A percentile compares a stretch with the other conserved stretches of the same genome.
phyloP scores from a whole-genome alignment of 352 stramenopile genomes.

The Hyaloperonospora arabidopsidis region DNA sequence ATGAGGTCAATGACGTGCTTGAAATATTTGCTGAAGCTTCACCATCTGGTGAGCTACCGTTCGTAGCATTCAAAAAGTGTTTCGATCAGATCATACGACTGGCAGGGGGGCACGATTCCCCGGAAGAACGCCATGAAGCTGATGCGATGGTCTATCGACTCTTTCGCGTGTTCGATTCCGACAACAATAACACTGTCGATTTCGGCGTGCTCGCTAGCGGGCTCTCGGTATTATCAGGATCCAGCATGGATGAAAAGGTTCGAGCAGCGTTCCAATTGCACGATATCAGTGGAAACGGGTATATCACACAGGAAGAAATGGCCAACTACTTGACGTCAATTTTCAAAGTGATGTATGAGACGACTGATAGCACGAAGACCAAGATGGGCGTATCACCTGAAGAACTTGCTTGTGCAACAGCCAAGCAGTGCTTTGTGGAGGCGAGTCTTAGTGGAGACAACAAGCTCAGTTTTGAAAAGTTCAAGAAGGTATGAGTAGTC shows the following conservation, averaged over 20 bases:
- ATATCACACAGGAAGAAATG: constrained; percentile 84
- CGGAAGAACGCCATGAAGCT: constrained; percentile 65
- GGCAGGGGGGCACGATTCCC: constrained; percentile 56
- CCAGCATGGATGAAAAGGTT: constrained; percentile 83
- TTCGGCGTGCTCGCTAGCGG: constrained; percentile 82
- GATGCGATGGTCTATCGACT: constrained; percentile 74
- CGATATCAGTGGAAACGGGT: constrained; percentile 79
- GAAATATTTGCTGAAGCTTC: constrained; percentile 83
- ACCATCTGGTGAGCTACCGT: constrained; percentile 67
- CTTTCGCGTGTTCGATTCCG: constrained; percentile 78
- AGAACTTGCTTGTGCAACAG: constrained; percentile 72
- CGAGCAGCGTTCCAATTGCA: constrained; percentile 80
- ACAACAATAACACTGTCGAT: constrained; percentile 82
- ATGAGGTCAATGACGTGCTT: constrained; percentile 83
- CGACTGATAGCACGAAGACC: constrained; percentile 60
- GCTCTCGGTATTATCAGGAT: constrained; percentile 76
- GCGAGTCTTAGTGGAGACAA: constrained; percentile 77
- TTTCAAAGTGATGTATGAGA: constrained; percentile 88
- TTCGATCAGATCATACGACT: constrained; percentile 85
- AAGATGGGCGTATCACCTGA: constrained; percentile 71
- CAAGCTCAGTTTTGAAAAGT: constrained; percentile 85
- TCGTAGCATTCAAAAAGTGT: constrained; percentile 80
- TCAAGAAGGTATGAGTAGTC: constrained; percentile 80
- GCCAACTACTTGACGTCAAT: constrained; percentile 85
- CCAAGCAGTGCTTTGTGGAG: constrained; percentile 80